phyloP scores from a whole-genome alignment of 2,329 filamentous ascomycete species.

The Pezicula rhizophila region DNA sequence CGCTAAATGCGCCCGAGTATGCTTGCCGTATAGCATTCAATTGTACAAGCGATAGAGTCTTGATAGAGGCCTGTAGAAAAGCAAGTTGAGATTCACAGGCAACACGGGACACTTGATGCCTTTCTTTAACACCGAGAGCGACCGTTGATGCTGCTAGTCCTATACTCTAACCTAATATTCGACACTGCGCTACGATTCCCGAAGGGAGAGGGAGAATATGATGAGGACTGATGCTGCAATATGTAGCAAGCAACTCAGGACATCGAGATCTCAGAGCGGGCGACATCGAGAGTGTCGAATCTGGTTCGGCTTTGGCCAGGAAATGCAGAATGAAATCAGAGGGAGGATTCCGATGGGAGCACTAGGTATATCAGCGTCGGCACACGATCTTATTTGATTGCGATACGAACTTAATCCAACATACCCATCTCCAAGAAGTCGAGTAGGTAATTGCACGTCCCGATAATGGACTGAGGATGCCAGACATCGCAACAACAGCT shows the following conservation, averaged over 20 bases:
- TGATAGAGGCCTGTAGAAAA: neutral
- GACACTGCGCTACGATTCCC: constrained; percentile 51
- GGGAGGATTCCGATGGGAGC: constrained; percentile 43
- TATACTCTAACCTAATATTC: constrained; percentile 52
- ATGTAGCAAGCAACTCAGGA: constrained; percentile 44
- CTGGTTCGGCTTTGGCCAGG: constrained; percentile 40
- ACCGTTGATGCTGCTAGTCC: constrained; percentile 51
- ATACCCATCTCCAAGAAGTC: constrained; percentile 31
- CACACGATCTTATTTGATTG: neutral
- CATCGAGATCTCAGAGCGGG: constrained; percentile 37
- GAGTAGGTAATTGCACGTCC: constrained; percentile 18
- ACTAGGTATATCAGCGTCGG: constrained; percentile 27
- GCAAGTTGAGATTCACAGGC: constrained; percentile 1
- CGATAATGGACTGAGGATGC: constrained; percentile 18
- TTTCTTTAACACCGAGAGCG: constrained; percentile 38
- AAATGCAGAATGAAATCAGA: constrained; percentile 37
- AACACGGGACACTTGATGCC: neutral
- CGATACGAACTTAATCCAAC: constrained; percentile 50
- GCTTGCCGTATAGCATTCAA: constrained; percentile 4
- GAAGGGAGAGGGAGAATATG: constrained; percentile 53
- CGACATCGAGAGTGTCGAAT: constrained; percentile 36
- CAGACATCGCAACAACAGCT: constrained; percentile 25
- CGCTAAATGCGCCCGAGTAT: constrained; percentile 6
- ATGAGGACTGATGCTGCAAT: constrained; percentile 46
- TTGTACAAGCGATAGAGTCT: neutral